Evolutionary conservation across 2,329 filamentous ascomycete species (phyloP).

Genomic region (Fusarium pininemorale): DNA sequence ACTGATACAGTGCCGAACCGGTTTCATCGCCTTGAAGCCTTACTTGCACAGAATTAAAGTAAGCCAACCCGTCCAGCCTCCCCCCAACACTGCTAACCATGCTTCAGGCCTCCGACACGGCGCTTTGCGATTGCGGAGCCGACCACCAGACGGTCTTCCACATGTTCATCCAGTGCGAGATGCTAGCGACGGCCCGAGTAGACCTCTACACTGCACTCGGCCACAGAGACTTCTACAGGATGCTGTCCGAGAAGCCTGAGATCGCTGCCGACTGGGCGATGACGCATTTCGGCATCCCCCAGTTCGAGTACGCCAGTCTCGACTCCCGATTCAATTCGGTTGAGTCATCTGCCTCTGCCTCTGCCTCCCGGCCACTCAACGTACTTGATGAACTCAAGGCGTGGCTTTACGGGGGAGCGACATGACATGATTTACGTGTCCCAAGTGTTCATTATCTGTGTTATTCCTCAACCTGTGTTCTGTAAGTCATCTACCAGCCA

Average conservation of each 20-base stretch:
- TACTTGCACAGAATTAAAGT: neutral
- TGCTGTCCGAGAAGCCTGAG: neutral
- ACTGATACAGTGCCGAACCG: neutral
- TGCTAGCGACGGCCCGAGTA: neutral
- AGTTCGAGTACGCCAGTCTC: neutral
- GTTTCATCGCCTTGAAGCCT: neutral
- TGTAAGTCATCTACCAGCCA: neutral
- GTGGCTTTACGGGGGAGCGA: neutral
- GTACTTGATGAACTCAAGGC: neutral
- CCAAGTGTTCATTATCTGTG: neutral
- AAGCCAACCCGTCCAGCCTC: neutral
- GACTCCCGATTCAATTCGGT: neutral
- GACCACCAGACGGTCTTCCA: neutral
- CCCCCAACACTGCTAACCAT: neutral
- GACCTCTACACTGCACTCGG: neutral
- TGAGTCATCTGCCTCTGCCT: neutral
- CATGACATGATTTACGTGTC: neutral
- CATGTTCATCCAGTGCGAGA: neutral
- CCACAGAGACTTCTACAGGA: neutral
- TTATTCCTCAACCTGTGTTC: neutral
- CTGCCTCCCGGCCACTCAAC: neutral
- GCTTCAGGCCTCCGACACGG: neutral
- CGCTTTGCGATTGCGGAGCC: neutral
- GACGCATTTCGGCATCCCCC: neutral
- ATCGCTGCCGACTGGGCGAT: neutral